Percentiles rank a stretch among this genome's conserved stretches.
These are phyloP conservation scores for Liquidambar formosana DNA, from an alignment of 164 flowering plant species.

Conservation along the genomic window DNA sequence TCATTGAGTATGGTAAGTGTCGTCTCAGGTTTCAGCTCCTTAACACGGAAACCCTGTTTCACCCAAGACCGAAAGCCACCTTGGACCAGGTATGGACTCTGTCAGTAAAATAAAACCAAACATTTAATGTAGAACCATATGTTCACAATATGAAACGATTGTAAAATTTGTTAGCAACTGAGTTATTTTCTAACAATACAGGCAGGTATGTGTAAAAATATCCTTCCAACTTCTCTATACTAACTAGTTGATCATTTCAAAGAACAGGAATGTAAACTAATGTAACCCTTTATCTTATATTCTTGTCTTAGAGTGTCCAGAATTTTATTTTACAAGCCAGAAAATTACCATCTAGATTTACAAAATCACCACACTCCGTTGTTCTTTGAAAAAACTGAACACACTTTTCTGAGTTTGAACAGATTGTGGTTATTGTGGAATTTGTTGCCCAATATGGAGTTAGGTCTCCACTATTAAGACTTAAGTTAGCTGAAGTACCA, in stretches of 20 bases:
- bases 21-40: conserved; percentile 87
- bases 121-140: neutral
- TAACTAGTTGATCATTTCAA: neutral
- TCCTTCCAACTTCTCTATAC: neutral
- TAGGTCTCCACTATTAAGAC: too few relatives aligned
- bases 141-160: neutral
- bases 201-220: neutral
- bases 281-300: too few relatives aligned
- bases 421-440: too few relatives aligned
- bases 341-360: too few relatives aligned
- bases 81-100: conserved; percentile 76
- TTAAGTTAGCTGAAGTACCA: too few relatives aligned
- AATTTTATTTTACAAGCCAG: too few relatives aligned
- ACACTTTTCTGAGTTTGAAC: too few relatives aligned
- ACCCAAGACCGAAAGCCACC: conserved; percentile 92
- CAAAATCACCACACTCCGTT: too few relatives aligned
- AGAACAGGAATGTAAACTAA: neutral
- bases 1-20: conserved; percentile 77
- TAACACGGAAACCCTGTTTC: conserved; percentile 71
- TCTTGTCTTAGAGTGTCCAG: too few relatives aligned
- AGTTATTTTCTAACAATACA: neutral
- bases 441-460: too few relatives aligned
- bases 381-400: too few relatives aligned
- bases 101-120: conserved; percentile 16
- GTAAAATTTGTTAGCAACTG: neutral